Percentiles rank a stretch among this genome's conserved stretches.
phyloP scores from a whole-genome alignment of 495 filamentous ascomycete genomes.

The Lasiosphaeria ovina region DNA sequence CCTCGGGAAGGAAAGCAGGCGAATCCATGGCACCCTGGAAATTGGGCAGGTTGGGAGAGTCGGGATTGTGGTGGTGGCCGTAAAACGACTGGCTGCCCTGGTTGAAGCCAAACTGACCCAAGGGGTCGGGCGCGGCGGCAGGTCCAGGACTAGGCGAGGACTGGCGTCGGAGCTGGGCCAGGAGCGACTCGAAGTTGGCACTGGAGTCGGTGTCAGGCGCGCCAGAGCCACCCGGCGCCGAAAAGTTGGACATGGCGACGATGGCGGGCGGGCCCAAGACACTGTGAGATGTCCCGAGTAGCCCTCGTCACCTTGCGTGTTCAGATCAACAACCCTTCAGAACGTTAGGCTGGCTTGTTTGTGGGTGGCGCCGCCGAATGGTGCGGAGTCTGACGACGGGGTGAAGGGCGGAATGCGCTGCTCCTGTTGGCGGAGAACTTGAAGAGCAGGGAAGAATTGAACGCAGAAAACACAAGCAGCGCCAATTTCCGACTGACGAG shows the following conservation, averaged over 20 bases:
- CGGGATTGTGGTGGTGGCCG: constrained; percentile 30
- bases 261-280: neutral
- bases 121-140: constrained; percentile 18
- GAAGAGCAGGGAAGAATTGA: no score
- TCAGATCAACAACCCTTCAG: neutral
- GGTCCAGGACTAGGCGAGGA: constrained; percentile 29
- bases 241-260: constrained; percentile 42
- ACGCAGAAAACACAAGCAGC: no score
- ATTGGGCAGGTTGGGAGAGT: constrained; percentile 30
- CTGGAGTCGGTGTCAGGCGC: constrained; percentile 27
- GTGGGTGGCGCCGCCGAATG: no score
- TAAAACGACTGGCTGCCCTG: constrained; percentile 40
- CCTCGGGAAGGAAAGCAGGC: constrained; percentile 45
- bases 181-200: constrained; percentile 32
- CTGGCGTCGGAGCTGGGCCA: constrained; percentile 37
- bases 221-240: constrained; percentile 31
- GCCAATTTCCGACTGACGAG: no score
- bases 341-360: neutral
- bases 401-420: no score
- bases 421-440: no score
- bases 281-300: constrained; percentile 8
- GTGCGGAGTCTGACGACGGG: no score
- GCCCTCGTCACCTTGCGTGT: neutral
- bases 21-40: constrained; percentile 32
- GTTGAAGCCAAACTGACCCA: constrained; percentile 33